Evolutionary conservation across 106 monocot species (phyloP).

Genomic region (Dendrobium huoshanense): DNA sequence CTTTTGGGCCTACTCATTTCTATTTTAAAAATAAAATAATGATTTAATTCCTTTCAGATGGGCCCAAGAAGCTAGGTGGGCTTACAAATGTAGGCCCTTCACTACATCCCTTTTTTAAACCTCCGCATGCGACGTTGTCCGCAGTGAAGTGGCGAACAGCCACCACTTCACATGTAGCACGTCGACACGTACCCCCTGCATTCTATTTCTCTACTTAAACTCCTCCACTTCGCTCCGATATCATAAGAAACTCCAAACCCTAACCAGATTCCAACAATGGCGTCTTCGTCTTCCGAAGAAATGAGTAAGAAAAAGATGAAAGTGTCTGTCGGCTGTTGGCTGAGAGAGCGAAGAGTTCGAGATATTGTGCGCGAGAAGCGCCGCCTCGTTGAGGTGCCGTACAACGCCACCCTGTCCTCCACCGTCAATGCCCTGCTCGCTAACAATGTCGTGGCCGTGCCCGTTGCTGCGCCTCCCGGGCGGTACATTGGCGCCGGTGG

Average conservation of each 20-base stretch:
- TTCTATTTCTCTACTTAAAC: not conserved
- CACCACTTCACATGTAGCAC: not conserved
- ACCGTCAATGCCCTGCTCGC: slow-evolving; percentile 51
- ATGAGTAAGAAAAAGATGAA: not conserved
- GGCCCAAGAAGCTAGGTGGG: no score
- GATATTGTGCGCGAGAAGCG: slow-evolving; percentile 40
- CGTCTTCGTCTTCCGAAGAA: not conserved
- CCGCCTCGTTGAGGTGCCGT: slow-evolving; percentile 64
- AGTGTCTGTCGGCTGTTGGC: not conserved
- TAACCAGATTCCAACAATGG: not conserved
- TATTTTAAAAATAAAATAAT: no score
- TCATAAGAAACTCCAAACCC: not conserved
- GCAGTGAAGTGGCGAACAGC: not conserved
- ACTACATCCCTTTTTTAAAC: no score
- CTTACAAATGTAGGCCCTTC: no score
- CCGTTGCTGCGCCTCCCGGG: slow-evolving; percentile 61
- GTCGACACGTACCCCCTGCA: not conserved
- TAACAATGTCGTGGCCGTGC: slow-evolving; percentile 44
- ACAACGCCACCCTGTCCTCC: slow-evolving; percentile 44
- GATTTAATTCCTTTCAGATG: no score
- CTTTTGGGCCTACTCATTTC: no score
- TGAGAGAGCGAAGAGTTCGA: slow-evolving; percentile 1
- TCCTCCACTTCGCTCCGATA: not conserved
- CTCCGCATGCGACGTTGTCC: not conserved
- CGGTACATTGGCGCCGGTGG: slow-evolving; percentile 72